Conservation (phyloP, 495 filamentous ascomycete species). For the Penicillium macrosclerotiorum region DNA sequence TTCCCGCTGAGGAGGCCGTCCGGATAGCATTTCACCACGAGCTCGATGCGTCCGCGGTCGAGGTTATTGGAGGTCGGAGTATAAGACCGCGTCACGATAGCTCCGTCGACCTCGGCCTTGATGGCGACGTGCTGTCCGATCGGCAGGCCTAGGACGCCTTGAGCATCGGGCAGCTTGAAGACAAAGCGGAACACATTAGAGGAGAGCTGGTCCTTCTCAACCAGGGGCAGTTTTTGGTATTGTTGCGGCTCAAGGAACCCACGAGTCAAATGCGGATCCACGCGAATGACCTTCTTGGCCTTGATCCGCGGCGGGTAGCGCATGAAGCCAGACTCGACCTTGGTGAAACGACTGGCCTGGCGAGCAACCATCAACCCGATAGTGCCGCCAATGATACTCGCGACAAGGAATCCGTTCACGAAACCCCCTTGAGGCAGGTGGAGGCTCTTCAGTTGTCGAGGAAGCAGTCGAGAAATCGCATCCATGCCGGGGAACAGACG, state of each 20-base stretch:
- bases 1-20: slow-evolving; percentile 37
- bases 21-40: slow-evolving; percentile 44
- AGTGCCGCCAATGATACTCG: slow-evolving; percentile 23
- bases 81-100: slow-evolving; percentile 42
- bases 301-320: slow-evolving; percentile 41
- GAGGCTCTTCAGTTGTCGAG: slow-evolving; percentile 11
- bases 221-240: slow-evolving; percentile 44
- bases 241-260: slow-evolving; percentile 46
- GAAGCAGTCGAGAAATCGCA: slow-evolving; percentile 12
- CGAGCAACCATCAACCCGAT: slow-evolving; percentile 22
- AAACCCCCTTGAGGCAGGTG: slow-evolving; percentile 25
- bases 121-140: slow-evolving; percentile 54
- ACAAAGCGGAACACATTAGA: slow-evolving; percentile 47
- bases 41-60: slow-evolving; percentile 40
- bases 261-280: slow-evolving; percentile 30
- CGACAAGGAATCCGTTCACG: slow-evolving; percentile 35
- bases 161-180: slow-evolving; percentile 44
- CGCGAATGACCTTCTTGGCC: slow-evolving; percentile 21
- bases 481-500: slow-evolving; percentile 4
- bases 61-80: slow-evolving; percentile 46
- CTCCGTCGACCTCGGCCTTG: slow-evolving; percentile 38
- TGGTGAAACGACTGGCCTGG: slow-evolving; percentile 25
- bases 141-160: slow-evolving; percentile 47
- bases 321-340: slow-evolving; percentile 35
- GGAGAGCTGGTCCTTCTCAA: slow-evolving; percentile 41